Conservation (phyloP, 202 grass and related monocot species). For the Elaeis oleifera region DNA sequence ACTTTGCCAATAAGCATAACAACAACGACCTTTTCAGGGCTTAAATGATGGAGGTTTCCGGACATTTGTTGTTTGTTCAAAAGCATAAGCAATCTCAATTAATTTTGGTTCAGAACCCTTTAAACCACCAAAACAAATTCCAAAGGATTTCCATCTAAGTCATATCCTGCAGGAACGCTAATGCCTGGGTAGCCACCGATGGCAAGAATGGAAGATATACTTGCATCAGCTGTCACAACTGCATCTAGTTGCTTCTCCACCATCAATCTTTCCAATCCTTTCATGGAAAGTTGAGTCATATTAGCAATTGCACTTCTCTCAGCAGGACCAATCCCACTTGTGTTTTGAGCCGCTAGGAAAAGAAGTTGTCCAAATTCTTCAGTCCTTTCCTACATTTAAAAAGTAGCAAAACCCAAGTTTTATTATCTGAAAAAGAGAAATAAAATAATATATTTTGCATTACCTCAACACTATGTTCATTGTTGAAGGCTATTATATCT, state of each 20-base stretch:
- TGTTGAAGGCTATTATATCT: conserved; percentile 13
- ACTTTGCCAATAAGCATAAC: no score
- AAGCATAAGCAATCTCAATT: conserved; percentile 55
- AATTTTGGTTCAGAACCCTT: conserved; percentile 51
- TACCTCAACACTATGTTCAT: conserved; percentile 7
- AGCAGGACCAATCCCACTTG: neutral
- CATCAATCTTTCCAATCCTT: neutral
- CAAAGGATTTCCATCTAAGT: conserved; percentile 20
- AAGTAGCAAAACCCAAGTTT: neutral
- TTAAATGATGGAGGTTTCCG: conserved; percentile 30
- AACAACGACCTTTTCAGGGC: neutral
- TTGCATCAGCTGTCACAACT: neutral
- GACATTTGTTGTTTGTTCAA: conserved; percentile 56
- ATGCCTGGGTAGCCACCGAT: conserved; percentile 42
- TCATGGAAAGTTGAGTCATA: neutral
- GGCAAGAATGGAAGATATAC: conserved; percentile 8
- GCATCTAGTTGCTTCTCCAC: neutral
- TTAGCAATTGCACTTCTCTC: neutral
- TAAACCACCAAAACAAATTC: conserved; percentile 48
- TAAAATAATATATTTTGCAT: neutral
- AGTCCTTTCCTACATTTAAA: neutral
- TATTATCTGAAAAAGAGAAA: no score
- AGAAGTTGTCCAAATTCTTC: neutral
- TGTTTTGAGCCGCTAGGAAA: neutral
- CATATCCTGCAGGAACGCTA: conserved; percentile 37